phyloP scores from a whole-genome alignment of 1,139 yeast genomes.

The Lodderomyces jiufengensis region DNA sequence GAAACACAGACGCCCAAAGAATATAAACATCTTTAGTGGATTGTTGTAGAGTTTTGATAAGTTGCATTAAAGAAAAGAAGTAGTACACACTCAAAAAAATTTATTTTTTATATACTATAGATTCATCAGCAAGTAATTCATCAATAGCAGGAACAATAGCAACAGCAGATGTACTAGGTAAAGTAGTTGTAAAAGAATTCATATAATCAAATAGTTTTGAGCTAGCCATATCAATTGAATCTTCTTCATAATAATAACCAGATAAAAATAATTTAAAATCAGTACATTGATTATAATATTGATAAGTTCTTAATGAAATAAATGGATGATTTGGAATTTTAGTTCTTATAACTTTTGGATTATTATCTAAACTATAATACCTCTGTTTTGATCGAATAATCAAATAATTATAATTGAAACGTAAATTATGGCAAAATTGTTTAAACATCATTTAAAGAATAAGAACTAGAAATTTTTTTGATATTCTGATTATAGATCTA shows the following conservation, averaged over 20 bases:
- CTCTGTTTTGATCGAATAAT: constrained; percentile 37
- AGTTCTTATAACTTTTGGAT: constrained; percentile 38
- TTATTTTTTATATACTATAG: no score
- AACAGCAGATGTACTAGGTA: no score
- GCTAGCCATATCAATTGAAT: neutral
- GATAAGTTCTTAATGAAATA: constrained; percentile 36
- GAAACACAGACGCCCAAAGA: constrained; percentile 67
- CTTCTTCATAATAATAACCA: constrained; percentile 1
- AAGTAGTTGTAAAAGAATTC: neutral
- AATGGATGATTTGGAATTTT: constrained; percentile 36
- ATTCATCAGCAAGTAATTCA: no score
- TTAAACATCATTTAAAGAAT: no score
- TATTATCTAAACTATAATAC: constrained; percentile 37
- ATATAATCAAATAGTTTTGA: neutral
- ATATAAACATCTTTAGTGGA: constrained; percentile 54
- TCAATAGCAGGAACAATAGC: no score
- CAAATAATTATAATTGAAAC: constrained; percentile 28
- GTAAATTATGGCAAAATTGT: constrained; percentile 18
- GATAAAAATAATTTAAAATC: constrained; percentile 21
- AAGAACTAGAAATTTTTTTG: no score
- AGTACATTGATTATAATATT: constrained; percentile 5
- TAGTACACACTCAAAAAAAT: no score
- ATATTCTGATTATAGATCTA: constrained; percentile 1
- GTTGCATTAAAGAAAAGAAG: constrained; percentile 19
- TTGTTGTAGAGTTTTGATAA: constrained; percentile 22